These are phyloP conservation scores for Myxozyma geophila DNA, from an alignment of 805 yeast genomes.

Conservation along the genomic window DNA sequence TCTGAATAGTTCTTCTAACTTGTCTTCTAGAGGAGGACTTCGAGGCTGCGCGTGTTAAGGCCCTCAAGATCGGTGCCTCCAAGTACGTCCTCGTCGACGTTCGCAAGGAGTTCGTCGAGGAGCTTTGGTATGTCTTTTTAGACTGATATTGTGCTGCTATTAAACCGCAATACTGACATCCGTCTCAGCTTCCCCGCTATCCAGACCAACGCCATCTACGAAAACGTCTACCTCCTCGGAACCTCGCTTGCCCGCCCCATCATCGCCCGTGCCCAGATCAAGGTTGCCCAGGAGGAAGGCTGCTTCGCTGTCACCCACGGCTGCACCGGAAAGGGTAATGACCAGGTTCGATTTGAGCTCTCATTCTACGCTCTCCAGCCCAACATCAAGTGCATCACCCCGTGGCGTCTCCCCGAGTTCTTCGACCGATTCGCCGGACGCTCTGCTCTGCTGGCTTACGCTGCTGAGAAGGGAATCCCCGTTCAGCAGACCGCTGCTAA, in stretches of 20 bases:
- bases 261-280: conserved; percentile 96
- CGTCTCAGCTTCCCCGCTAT: conserved; percentile 76
- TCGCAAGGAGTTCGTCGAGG: conserved; percentile 91
- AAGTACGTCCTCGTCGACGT: conserved; percentile 94
- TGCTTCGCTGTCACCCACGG: conserved; percentile 99
- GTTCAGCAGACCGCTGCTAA: conserved; percentile 97
- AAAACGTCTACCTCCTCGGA: conserved; percentile 94
- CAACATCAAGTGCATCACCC: conserved; percentile 94
- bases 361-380: conserved; percentile 98
- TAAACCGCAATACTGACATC: not conserved
- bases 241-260: conserved; percentile 99
- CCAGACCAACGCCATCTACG: conserved; percentile 96
- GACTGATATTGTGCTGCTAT: not conserved
- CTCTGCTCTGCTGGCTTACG: conserved; percentile 91
- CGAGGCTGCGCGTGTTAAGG: conserved; percentile 94
- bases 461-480: conserved; percentile 88
- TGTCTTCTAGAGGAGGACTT: conserved; percentile 85
- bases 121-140: conserved; percentile 58
- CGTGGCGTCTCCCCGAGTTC: conserved; percentile 98
- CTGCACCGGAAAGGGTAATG: conserved; percentile 99
- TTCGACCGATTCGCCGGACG: conserved; percentile 97
- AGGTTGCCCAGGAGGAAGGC: conserved; percentile 95
- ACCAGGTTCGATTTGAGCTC: conserved; percentile 97
- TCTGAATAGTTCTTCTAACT: not conserved
- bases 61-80: conserved; percentile 94